Base-by-base conservation (phyloP, 805 yeast species). In the Ogataea zsoltii region DNA sequence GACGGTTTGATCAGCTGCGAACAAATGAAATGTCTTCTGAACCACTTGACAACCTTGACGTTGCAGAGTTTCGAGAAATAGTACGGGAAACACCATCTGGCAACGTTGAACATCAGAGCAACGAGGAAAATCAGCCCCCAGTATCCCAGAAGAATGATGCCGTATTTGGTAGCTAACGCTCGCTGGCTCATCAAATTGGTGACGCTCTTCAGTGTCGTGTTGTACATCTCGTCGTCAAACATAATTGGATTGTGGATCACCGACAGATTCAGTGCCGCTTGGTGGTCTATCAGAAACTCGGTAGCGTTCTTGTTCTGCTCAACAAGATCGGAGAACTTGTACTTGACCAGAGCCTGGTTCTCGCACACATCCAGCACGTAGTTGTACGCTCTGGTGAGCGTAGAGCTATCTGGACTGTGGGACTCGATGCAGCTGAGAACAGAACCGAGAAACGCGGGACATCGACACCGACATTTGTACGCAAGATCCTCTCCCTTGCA, bases 11-110 rank as follows among this genome's bases (percentile, higher is more conserved):
- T 49, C 10, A 67, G 42, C 36, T 66, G 67, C 1, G 71, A 65
- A 35, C 62, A 60, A 13, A 63, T 53, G 15, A 69, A 47, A 51
- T 67, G 68, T 9, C 63, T 52, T 45, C 66, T 53, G 17, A 62
- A 42, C 69, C 69, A 67, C 17, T 58, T 51, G 2, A 57, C 46
- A 18, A 57, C 29, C 17, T 34, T 53, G 4, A 47, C 48, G 19
- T 56, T 57, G 26, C 59, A 55, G 7, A 60, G 30, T 16, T 45
- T 53, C 36, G 59, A 54, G 18, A 56, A 54, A 14, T 54, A 46
- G 36, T 55, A 53, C 0, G 75, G 75, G 17, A 58, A 54, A 35
- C 69, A 62, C 74, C 75, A 70, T 14, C 61, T 56, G 1, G 57
- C 45, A 19, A 62, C 46, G 48, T 70, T 69, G 25, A 51, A 35